Percentiles rank a stretch among this genome's conserved stretches.
Conservation (phyloP, 2,329 filamentous ascomycete genomes). For the Sporothrix euskadiensis region DNA sequence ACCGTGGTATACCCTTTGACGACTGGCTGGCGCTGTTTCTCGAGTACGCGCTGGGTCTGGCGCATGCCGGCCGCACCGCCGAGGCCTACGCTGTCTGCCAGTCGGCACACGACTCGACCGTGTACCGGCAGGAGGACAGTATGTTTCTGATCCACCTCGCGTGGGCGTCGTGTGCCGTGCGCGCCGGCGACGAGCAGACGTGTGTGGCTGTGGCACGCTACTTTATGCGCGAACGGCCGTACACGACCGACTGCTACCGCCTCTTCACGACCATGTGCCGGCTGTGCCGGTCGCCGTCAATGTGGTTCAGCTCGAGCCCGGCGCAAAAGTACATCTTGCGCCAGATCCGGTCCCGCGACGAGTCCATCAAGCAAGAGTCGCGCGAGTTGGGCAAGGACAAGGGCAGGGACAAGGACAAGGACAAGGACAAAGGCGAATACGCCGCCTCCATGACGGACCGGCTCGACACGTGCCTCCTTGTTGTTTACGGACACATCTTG, state of each 20-base stretch:
- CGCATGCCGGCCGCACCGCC: constrained; percentile 64
- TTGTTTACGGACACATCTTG: constrained; percentile 87
- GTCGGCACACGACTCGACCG: constrained; percentile 73
- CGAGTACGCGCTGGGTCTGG: constrained; percentile 78
- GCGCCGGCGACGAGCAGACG: constrained; percentile 75
- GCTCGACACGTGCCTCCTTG: constrained; percentile 78
- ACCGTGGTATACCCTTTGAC: constrained; percentile 74
- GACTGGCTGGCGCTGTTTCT: constrained; percentile 89
- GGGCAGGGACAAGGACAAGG: constrained; percentile 61
- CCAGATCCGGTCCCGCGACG: constrained; percentile 88
- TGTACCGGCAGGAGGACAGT: constrained; percentile 66
- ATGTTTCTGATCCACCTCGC: constrained; percentile 73
- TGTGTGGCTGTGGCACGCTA: constrained; percentile 73
- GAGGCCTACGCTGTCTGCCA: constrained; percentile 80
- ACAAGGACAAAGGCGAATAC: constrained; percentile 61
- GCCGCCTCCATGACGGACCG: constrained; percentile 48
- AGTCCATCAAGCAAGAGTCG: constrained; percentile 72
- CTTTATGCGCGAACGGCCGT: constrained; percentile 80
- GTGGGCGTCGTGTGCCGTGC: constrained; percentile 81
- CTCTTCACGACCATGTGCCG: constrained; percentile 78
- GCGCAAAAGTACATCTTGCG: constrained; percentile 89
- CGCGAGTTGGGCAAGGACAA: constrained; percentile 74
- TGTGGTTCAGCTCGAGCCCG: constrained; percentile 77
- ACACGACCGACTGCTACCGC: constrained; percentile 78
- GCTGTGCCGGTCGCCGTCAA: constrained; percentile 66